phyloP scores from a whole-genome alignment of 257 asterid species.

The Nicotiana benthamiana region DNA sequence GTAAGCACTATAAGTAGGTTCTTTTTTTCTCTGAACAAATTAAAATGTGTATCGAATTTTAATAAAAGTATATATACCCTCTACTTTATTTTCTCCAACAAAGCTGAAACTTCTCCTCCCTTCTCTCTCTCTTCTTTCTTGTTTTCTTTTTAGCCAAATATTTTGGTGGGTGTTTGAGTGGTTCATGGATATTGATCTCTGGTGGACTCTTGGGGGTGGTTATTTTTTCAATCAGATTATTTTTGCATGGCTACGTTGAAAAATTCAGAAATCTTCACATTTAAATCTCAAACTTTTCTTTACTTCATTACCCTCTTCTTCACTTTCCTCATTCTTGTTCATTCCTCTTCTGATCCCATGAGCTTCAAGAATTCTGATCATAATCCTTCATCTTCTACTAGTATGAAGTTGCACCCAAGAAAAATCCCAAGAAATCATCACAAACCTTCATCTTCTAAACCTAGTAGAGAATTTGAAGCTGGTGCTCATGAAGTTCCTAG shows the following conservation, averaged over 20 bases:
- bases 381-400: not conserved
- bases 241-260: constrained; percentile 63
- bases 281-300: constrained; percentile 14
- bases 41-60: constrained; percentile 39
- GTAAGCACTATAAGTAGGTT: constrained; percentile 15
- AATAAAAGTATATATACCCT: constrained; percentile 18
- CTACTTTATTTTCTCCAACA: constrained; percentile 11
- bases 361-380: not conserved
- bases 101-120: constrained; percentile 14
- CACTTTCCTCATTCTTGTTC: constrained; percentile 20
- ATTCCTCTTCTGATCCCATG: constrained; percentile 12
- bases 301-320: constrained; percentile 23
- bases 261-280: constrained; percentile 13
- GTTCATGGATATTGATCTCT: constrained; percentile 68
- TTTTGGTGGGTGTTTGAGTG: constrained; percentile 8
- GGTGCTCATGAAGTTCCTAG: constrained; percentile 79
- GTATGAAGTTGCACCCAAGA: constrained; percentile 13
- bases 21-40: constrained; percentile 13
- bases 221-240: constrained; percentile 12
- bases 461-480: constrained; percentile 36
- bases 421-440: not conserved
- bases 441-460: not conserved
- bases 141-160: not conserved
- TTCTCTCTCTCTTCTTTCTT: constrained; percentile 6
- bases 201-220: constrained; percentile 46